A percentile compares a stretch with the other conserved stretches of the same genome.
These are phyloP conservation scores for Lachancea cidri DNA, from an alignment of 805 yeast genomes.

Conservation along the genomic window DNA sequence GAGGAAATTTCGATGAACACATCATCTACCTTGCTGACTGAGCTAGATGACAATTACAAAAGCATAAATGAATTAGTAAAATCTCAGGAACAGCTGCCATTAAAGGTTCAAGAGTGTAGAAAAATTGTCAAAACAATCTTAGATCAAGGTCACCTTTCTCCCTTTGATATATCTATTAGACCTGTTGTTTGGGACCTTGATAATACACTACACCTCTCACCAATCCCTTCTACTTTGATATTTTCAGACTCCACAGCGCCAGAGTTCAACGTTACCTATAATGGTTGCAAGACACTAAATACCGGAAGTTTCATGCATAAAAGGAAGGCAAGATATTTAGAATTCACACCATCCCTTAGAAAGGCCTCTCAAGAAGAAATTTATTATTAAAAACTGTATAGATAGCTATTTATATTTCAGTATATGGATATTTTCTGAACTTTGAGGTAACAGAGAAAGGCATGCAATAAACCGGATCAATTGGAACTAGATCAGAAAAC, in stretches of 20 bases:
- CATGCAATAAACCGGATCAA: conserved; percentile 87
- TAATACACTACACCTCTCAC: conserved; percentile 62
- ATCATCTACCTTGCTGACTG: conserved; percentile 8
- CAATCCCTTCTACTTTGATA: conserved; percentile 64
- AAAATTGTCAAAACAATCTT: conserved; percentile 72
- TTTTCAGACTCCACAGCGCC: conserved; percentile 72
- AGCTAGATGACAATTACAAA: conserved; percentile 21
- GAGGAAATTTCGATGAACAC: conserved; percentile 14
- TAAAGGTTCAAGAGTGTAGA: conserved; percentile 54
- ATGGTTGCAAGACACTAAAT: conserved; percentile 76
- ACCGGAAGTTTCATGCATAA: conserved; percentile 53
- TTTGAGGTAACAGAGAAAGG: conserved; percentile 43
- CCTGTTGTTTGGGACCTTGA: conserved; percentile 70
- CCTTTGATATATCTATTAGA: conserved; percentile 57
- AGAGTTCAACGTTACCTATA: conserved; percentile 66
- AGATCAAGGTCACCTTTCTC: conserved; percentile 86
- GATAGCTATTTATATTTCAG: conserved; percentile 6
- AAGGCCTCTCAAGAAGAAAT: conserved; percentile 45
- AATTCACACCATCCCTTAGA: conserved; percentile 60
- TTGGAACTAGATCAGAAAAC: conserved; percentile 48
- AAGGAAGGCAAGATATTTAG: conserved; percentile 59
- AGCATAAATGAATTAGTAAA: conserved; percentile 27
- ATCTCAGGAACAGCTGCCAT: conserved; percentile 35
- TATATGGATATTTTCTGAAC: conserved; percentile 36
- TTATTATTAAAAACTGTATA: conserved; percentile 28